These are phyloP conservation scores for Solanum bulbocastanum DNA, from an alignment of 257 asterid genomes.

Conservation along the genomic window DNA sequence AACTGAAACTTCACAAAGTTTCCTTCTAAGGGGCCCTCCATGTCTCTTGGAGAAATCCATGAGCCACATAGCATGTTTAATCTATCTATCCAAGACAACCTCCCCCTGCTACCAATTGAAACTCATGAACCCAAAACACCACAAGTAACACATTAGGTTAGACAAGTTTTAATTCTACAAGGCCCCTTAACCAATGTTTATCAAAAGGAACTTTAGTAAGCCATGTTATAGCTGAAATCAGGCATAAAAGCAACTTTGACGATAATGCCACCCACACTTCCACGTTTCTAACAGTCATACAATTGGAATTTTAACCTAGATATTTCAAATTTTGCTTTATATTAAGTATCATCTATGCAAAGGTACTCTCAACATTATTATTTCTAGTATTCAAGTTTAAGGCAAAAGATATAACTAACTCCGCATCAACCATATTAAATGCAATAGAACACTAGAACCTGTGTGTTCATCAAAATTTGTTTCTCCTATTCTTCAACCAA, in stretches of 20 bases:
- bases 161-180: neutral
- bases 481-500: neutral
- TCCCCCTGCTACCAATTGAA: neutral
- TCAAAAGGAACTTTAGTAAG: neutral
- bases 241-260: neutral
- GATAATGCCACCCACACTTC: neutral
- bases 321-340: neutral
- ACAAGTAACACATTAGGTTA: neutral
- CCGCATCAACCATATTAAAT: neutral
- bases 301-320: neutral
- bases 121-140: neutral
- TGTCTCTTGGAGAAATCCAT: neutral
- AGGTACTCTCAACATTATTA: neutral
- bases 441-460: neutral
- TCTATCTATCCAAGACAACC: neutral
- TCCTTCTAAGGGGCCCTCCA: neutral
- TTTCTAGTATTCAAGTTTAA: neutral
- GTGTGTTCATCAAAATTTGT: neutral
- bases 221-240: neutral
- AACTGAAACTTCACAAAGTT: neutral
- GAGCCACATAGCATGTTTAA: neutral
- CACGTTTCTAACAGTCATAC: neutral
- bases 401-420: neutral
- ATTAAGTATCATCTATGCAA: neutral
- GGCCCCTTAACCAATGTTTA: neutral